These are phyloP conservation scores for Mortierella claussenii DNA, from an alignment of 192 early-diverging fungal genomes.

Conservation along the genomic window DNA sequence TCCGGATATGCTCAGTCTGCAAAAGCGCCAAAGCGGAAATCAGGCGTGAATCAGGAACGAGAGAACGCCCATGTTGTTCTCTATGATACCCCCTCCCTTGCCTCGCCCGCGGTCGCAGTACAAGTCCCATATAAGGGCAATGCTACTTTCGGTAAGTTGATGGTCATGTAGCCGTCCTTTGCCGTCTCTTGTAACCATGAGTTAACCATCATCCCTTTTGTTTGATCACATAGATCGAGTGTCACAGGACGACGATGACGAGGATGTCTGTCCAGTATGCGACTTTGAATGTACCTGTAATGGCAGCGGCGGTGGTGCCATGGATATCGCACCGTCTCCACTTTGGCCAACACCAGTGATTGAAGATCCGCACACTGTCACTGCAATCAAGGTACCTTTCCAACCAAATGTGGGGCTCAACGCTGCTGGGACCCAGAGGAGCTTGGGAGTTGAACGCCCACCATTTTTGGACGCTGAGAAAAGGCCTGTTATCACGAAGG, in stretches of 20 bases:
- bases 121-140: too few relatives aligned
- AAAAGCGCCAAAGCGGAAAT: neutral
- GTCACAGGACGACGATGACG: constrained; percentile 56
- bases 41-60: neutral
- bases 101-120: too few relatives aligned
- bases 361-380: constrained; percentile 11
- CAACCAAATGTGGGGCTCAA: constrained; percentile 10
- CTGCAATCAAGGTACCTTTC: constrained; percentile 43
- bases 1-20: neutral
- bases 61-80: neutral
- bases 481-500: neutral
- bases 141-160: too few relatives aligned
- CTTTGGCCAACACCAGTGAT: neutral
- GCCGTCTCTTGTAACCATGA: too few relatives aligned
- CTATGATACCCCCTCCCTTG: neutral
- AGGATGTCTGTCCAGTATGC: constrained; percentile 66
- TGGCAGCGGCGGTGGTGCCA: neutral
- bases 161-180: too few relatives aligned
- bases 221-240: constrained; percentile 9
- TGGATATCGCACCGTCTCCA: neutral
- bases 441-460: too few relatives aligned
- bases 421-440: too few relatives aligned
- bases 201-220: too few relatives aligned
- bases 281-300: constrained; percentile 66
- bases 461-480: constrained; percentile 7